Conservation (phyloP, 208 protist species). For the Naegleria lovaniensis region DNA sequence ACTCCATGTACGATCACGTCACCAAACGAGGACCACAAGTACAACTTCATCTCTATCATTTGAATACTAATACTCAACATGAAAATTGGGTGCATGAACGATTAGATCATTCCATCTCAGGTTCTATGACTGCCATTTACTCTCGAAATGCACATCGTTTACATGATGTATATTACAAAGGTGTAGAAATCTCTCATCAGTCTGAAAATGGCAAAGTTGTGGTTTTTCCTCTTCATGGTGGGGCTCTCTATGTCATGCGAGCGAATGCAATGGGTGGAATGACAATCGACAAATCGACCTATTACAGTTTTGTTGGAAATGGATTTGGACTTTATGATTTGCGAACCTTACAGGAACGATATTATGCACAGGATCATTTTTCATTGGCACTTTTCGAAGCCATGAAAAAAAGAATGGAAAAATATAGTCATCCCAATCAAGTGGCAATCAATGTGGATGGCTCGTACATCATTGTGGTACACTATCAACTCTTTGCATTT, state of each 20-base stretch:
- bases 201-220: background rate
- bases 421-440: background rate
- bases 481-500: background rate
- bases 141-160: background rate
- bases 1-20: background rate
- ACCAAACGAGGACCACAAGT: background rate
- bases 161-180: background rate
- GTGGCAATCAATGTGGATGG: background rate
- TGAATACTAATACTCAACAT: background rate
- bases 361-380: background rate
- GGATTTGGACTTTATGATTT: background rate
- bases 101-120: background rate
- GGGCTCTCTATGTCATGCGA: background rate
- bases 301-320: background rate
- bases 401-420: background rate
- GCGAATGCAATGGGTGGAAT: background rate
- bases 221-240: background rate
- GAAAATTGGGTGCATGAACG: background rate
- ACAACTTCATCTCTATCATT: background rate
- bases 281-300: background rate
- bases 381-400: background rate
- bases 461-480: background rate
- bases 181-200: background rate
- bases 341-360: background rate
- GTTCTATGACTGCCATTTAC: background rate